Evolutionary conservation across 805 yeast species (phyloP), one percentile per base, ranked within the genome.

Genomic region (Blastobotrys robertii): DNA sequence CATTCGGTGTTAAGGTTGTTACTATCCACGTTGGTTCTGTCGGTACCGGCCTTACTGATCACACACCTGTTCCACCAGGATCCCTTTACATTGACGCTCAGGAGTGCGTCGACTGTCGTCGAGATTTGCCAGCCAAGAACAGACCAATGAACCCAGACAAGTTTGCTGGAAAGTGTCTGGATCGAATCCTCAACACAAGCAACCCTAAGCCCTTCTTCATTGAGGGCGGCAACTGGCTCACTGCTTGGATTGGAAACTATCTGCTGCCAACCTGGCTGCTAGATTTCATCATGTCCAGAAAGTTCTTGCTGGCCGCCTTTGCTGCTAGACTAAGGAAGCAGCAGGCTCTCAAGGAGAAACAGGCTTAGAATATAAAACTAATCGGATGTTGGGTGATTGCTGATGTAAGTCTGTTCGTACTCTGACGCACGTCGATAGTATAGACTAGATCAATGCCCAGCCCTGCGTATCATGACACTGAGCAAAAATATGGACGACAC

Each of bases 21-120:
- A 79, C 80, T 52, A 68, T 79, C 9, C 61, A 81, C 34, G 83
- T 90, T 8, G 92, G 94, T 29, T 90, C 83, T 29, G 92, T 84
- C 32, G 63, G 65, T 19, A 81, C 92, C 0, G 69, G 76, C 42
- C 81, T 84, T 51, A 84, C 79, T 0, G 90, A 83, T 52, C 73
- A 66, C 2, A 68, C 85, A 50, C 70, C 75, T 0, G 57, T 81
- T 28, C 82, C 84, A 2, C 58, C 58, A 13, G 60, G 55, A 16
- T 79, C 87, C 0, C 29, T 43, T 4, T 54, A 75, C 37, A 81
- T 67, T 55, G 64, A 71, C 43, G 56, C 62, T 30, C 62, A 73
- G 3, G 82, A 72, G 40, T 77, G 78, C 41, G 57, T 58, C 15
- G 66, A 63, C 19, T 73, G 80, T 0, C 69, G 88, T 58, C 73